phyloP scores from a whole-genome alignment of 805 yeast species.

The Candida yuanshanica region DNA sequence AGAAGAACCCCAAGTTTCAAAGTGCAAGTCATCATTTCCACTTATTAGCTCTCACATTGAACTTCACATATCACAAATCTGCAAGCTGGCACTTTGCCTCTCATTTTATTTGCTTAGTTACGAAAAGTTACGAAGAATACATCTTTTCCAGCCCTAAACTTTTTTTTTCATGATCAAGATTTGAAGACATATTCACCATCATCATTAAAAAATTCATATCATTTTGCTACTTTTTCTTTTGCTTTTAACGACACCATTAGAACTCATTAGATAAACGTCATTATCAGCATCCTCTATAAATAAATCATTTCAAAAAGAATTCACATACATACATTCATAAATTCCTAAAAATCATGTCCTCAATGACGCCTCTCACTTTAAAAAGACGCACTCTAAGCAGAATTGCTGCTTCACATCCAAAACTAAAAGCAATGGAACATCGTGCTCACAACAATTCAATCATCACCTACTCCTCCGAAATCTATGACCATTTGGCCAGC shows the following conservation, averaged over 20 bases:
- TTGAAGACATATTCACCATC: neutral
- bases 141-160: neutral
- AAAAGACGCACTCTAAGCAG: conserved; percentile 22
- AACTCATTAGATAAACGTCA: neutral
- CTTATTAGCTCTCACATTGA: neutral
- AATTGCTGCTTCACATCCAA: conserved; percentile 31
- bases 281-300: neutral
- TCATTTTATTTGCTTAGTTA: neutral
- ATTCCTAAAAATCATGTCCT: conserved; percentile 9
- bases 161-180: neutral
- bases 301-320: neutral
- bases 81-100: neutral
- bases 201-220: neutral
- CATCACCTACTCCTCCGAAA: conserved; percentile 41
- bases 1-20: neutral
- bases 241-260: neutral
- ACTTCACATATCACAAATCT: neutral
- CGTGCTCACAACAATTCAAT: conserved; percentile 38
- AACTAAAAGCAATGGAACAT: conserved; percentile 41
- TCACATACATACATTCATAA: neutral
- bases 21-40: neutral
- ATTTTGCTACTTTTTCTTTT: neutral
- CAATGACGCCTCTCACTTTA: conserved; percentile 19
- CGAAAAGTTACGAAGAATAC: neutral
- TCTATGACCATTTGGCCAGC: conserved; percentile 28